A percentile compares a stretch with the other conserved stretches of the same genome.
phyloP scores from a whole-genome alignment of 2,329 filamentous ascomycete species.

The Talaromyces pinophilus region DNA sequence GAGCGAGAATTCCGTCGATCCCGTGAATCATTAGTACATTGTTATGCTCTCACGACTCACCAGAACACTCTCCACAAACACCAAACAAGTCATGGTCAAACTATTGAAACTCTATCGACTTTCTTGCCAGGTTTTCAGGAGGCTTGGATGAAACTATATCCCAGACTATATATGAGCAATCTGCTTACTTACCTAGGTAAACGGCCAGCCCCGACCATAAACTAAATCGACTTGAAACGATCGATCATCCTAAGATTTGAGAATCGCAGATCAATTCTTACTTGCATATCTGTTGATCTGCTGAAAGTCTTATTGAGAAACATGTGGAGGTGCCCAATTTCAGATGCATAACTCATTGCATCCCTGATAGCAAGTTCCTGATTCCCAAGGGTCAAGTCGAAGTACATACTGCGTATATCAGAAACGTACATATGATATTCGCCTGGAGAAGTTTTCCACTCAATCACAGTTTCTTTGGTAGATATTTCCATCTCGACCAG shows the following conservation, averaged over 20 bases:
- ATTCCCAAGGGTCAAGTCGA: neutral
- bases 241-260: neutral
- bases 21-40: constrained; percentile 11
- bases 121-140: neutral
- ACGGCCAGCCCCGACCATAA: neutral
- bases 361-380: neutral
- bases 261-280: neutral
- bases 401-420: neutral
- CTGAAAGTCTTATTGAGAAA: neutral
- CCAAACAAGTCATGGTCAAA: neutral
- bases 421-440: neutral
- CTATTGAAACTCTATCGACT: constrained; percentile 15
- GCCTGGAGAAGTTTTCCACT: neutral
- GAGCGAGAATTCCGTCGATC: neutral
- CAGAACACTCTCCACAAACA: neutral
- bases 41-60: neutral
- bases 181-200: neutral
- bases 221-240: neutral
- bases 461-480: neutral
- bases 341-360: neutral
- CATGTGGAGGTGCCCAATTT: neutral
- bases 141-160: neutral
- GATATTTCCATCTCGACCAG: neutral
- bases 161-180: neutral
- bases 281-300: constrained; percentile 3